phyloP scores from a whole-genome alignment of 2,329 filamentous ascomycete genomes.

The Cordyceps farinosa region DNA sequence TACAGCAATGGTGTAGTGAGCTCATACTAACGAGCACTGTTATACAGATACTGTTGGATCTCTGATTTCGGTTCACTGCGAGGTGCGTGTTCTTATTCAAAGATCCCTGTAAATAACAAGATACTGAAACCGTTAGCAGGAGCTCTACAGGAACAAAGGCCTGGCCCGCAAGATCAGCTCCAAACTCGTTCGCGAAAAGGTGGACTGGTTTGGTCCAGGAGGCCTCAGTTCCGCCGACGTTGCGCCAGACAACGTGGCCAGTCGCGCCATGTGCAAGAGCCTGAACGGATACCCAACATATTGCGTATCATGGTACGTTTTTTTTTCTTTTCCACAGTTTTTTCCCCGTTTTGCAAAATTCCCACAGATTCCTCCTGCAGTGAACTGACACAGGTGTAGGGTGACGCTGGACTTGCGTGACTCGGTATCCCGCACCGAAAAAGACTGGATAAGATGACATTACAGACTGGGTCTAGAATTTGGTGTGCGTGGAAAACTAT shows the following conservation, averaged over 20 bases:
- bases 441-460: not conserved
- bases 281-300: slow-evolving; percentile 44
- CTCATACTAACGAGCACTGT: not conserved
- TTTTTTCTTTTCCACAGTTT: not conserved
- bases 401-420: slow-evolving; percentile 1
- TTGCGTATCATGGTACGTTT: slow-evolving; percentile 10
- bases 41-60: slow-evolving; percentile 55
- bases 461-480: too few species aligned
- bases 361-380: too few species aligned
- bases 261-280: slow-evolving; percentile 59
- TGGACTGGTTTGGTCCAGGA: slow-evolving; percentile 43
- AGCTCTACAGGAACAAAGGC: slow-evolving; percentile 56
- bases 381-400: not conserved
- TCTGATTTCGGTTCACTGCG: slow-evolving; percentile 58
- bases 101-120: slow-evolving; percentile 2
- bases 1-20: not conserved
- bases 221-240: slow-evolving; percentile 63
- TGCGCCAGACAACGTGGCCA: slow-evolving; percentile 55
- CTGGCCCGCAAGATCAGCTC: slow-evolving; percentile 59
- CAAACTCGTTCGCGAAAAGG: slow-evolving; percentile 53
- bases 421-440: not conserved
- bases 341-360: too few species aligned
- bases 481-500: too few species aligned
- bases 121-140: slow-evolving; percentile 27
- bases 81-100: slow-evolving; percentile 33